A percentile compares a stretch with the other conserved stretches of the same genome.
phyloP scores from a whole-genome alignment of 768 basidiomycete species.

The Trametes coccinea region DNA sequence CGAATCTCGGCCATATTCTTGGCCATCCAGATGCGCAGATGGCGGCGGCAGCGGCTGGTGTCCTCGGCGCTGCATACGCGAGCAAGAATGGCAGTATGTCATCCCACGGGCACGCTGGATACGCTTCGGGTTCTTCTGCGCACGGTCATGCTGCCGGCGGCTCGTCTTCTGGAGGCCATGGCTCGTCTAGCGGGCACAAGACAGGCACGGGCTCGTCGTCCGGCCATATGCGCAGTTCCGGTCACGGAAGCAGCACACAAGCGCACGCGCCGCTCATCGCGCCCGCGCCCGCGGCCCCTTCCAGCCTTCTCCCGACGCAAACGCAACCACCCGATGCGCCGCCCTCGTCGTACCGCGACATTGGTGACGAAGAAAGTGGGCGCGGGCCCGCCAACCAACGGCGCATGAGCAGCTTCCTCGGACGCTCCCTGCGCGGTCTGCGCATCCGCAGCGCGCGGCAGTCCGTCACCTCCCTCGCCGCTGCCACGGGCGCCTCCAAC shows the following conservation, averaged over 20 bases:
- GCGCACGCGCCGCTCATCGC: slow-evolving; percentile 5
- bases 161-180: slow-evolving; percentile 20
- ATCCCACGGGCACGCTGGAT: slow-evolving; percentile 14
- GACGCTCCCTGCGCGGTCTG: slow-evolving; percentile 13
- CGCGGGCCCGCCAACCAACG: neutral
- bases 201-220: slow-evolving; percentile 10
- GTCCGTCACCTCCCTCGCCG: slow-evolving; percentile 1
- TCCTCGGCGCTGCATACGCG: neutral
- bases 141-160: slow-evolving; percentile 20
- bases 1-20: neutral
- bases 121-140: slow-evolving; percentile 15
- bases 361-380: slow-evolving; percentile 16
- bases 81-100: slow-evolving; percentile 15
- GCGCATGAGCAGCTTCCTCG: slow-evolving; percentile 14
- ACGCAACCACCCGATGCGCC: slow-evolving; percentile 4
- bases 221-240: neutral
- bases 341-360: slow-evolving; percentile 17
- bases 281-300: slow-evolving; percentile 5
- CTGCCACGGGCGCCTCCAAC: neutral
- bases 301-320: slow-evolving; percentile 26
- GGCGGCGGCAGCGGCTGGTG: neutral
- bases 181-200: slow-evolving; percentile 19
- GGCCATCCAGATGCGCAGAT: neutral
- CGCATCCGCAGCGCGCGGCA: slow-evolving; percentile 17
- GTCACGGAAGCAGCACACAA: neutral